Evolutionary conservation across 768 basidiomycete species (phyloP), one percentile per base, ranked within the genome.

Genomic region (Kwoniella europaea): DNA sequence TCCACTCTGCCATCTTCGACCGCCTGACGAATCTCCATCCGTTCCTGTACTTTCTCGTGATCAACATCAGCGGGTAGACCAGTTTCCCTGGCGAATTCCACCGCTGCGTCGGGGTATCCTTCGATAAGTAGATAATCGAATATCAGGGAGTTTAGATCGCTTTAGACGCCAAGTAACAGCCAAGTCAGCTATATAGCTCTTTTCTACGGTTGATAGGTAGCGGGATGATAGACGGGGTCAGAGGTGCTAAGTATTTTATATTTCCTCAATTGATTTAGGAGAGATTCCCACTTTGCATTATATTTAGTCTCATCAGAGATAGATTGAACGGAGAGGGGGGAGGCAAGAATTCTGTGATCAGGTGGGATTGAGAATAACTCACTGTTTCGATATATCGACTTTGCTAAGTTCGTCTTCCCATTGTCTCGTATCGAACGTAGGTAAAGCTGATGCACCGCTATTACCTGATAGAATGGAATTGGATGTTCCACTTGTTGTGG

Each of bases 91-190:
- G 92, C 91, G 79, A 99, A 98, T 83, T 95, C 92, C 78, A 97
- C 91, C 1, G 97, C 97, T 0, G 97, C 94, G 13, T 92, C 90
- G 82, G 94, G 94, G 87, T 94, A 98, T 2, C 97, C 97, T 81
- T 98, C 95, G 65, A 97, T 93, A 71, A 97, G 92, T 72, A 98
- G 91, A 84, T 98, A 98, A 82, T 99, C 94, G 90, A 97, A 94
- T 56, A 99, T 90, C 24, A 98, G 88, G 3, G 91, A 88, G 83
- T 98, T 96, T 68, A 98, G 86, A 84, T 99, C 94, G 84, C 97
- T 99, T 78, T 62, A 46, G 9, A 44, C 16, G 4, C n/a, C 0
- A 57, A 24, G 18, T 42, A 44, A 66, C 69, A 69, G 69, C 35
- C 35, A 35, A 53, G 66, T 44, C 76, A 69, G 71, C 69, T 79